Conservation (phyloP, 257 asterid species). For the Primulina tabacum region DNA sequence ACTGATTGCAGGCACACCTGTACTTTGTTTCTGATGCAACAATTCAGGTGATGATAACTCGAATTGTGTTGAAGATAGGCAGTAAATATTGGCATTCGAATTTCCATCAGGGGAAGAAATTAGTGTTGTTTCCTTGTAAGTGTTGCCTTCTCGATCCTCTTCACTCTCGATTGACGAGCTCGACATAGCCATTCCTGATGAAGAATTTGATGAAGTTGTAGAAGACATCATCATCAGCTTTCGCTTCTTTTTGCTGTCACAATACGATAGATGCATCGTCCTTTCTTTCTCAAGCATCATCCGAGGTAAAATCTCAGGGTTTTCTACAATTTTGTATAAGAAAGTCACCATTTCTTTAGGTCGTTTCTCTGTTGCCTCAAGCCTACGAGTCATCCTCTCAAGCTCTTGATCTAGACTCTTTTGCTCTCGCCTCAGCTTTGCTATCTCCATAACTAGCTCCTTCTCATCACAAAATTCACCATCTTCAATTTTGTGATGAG, state of each 20-base stretch:
- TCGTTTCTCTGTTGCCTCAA: slow-evolving; percentile 82
- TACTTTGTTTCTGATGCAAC: slow-evolving; percentile 21
- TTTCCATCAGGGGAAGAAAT: slow-evolving; percentile 40
- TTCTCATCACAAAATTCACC: slow-evolving; percentile 30
- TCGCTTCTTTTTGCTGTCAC: slow-evolving; percentile 44
- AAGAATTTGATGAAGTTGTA: slow-evolving; percentile 39
- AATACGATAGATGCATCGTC: slow-evolving; percentile 14
- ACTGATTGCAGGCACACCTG: slow-evolving; percentile 24
- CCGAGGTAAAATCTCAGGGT: slow-evolving; percentile 60
- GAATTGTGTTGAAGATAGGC: slow-evolving; percentile 36
- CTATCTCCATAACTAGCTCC: slow-evolving; percentile 28
- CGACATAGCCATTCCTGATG: slow-evolving; percentile 34
- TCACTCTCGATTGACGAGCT: slow-evolving; percentile 58
- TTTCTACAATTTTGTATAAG: slow-evolving; percentile 63
- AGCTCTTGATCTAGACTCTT: slow-evolving; percentile 54
- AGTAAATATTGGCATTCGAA: slow-evolving; percentile 26
- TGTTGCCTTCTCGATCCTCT: slow-evolving; percentile 38
- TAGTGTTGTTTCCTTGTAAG: slow-evolving; percentile 27
- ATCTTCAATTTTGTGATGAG: slow-evolving; percentile 25
- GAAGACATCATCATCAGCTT: slow-evolving; percentile 32
- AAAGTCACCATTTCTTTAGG: slow-evolving; percentile 90
- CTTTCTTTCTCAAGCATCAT: slow-evolving; percentile 58
- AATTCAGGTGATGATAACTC: slow-evolving; percentile 37
- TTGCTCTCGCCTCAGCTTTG: slow-evolving; percentile 63
- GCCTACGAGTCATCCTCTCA: slow-evolving; percentile 62